Percentiles rank a stretch among this genome's conserved stretches.
Evolutionary conservation across 2,329 filamentous ascomycete species (phyloP).

Genomic region (Phyllosticta citribraziliensis): DNA sequence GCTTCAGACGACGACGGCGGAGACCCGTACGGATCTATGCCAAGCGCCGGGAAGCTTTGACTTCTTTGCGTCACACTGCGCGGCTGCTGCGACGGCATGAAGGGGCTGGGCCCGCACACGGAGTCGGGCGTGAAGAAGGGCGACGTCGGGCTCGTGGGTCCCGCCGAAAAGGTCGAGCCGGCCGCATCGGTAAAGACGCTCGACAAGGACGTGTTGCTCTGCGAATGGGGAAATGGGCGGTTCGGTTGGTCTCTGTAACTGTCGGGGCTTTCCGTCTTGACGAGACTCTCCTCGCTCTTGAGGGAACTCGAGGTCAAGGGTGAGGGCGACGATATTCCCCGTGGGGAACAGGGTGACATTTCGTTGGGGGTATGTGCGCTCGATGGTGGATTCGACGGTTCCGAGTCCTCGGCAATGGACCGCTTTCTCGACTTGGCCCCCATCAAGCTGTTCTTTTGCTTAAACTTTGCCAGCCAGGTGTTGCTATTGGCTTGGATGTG

Average conservation of each 20-base stretch:
- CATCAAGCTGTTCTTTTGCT: constrained; percentile 67
- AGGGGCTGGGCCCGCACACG: constrained; percentile 53
- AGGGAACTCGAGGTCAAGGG: constrained; percentile 53
- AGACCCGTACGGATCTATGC: constrained; percentile 50
- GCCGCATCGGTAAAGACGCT: constrained; percentile 57
- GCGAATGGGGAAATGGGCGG: constrained; percentile 52
- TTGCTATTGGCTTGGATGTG: constrained; percentile 61
- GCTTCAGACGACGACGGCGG: constrained; percentile 43
- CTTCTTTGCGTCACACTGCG: constrained; percentile 49
- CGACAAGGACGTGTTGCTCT: constrained; percentile 55
- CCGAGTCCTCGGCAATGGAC: constrained; percentile 56
- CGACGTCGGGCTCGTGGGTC: constrained; percentile 62
- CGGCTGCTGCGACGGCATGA: constrained; percentile 46
- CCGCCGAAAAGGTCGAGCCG: constrained; percentile 59
- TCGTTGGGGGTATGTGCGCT: constrained; percentile 53
- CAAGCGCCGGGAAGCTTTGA: constrained; percentile 67
- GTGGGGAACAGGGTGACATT: constrained; percentile 65
- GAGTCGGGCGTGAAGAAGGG: constrained; percentile 73
- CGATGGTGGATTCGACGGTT: constrained; percentile 48
- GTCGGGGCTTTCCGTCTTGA: constrained; percentile 48
- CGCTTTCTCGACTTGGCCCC: constrained; percentile 45
- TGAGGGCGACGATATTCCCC: constrained; percentile 55
- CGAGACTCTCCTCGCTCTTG: constrained; percentile 55
- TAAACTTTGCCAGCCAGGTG: constrained; percentile 90
- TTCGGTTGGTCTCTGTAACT: constrained; percentile 52